phyloP scores from a whole-genome alignment of 306 rosid genomes.

The Pterocarpus macrocarpus region DNA sequence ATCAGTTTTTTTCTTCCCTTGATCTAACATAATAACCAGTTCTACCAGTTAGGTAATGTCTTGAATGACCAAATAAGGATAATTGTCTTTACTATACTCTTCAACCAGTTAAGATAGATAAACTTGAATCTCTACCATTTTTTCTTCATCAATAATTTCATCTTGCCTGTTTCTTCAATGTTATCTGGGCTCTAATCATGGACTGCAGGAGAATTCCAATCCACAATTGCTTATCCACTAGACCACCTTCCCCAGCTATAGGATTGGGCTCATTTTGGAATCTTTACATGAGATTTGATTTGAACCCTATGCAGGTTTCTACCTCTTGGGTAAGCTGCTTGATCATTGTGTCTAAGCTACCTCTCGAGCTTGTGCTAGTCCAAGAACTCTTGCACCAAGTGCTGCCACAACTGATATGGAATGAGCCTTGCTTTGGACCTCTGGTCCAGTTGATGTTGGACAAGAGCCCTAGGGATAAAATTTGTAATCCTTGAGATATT shows the following conservation, averaged over 20 bases:
- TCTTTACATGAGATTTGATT: conserved; percentile 12
- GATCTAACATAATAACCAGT: neutral
- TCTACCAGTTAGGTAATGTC: neutral
- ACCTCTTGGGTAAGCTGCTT: neutral
- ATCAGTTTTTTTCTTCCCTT: neutral
- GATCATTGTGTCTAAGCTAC: conserved; percentile 24
- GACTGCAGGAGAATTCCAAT: neutral
- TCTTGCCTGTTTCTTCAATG: conserved; percentile 8
- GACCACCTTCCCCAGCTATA: conserved; percentile 2
- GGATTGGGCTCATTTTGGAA: neutral
- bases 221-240: neutral
- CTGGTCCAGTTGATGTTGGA: conserved; percentile 3
- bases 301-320: conserved; percentile 7
- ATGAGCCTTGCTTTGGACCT: neutral
- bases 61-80: neutral
- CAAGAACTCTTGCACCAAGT: conserved; percentile 15
- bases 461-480: neutral
- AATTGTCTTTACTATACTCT: neutral
- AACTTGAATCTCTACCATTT: neutral
- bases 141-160: neutral
- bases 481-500: neutral
- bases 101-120: neutral
- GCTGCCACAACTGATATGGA: conserved; percentile 5
- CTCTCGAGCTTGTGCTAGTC: conserved; percentile 18
- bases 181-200: neutral